Base-by-base conservation (phyloP, 495 filamentous ascomycete genomes). In the Lophiotrema nucula region DNA sequence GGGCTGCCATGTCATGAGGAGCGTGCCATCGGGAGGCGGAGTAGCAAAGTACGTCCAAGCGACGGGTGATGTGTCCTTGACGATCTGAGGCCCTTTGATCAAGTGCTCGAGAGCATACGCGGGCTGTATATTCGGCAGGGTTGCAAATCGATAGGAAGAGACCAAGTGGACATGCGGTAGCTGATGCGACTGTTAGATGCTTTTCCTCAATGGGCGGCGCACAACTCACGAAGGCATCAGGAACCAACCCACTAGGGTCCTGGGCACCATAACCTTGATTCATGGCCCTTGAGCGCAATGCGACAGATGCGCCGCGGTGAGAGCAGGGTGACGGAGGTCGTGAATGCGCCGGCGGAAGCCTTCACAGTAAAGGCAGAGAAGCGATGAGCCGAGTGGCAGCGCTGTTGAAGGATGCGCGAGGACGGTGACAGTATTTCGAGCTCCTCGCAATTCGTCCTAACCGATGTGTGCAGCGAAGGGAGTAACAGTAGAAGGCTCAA, bases 1-100 rank as follows among this genome's bases (percentile, higher is more conserved):
- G 1, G 92, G 88, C 69, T 95, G 90, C 92, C 92, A 97, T 33
- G 85, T 87, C 21, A 97, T 77, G 68, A 91, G 80, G 24, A 95
- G 79, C 16, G 83, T 84, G 10, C 90, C 90, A 74, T 95, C 88
- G 27, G 74, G 76, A 3, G 92, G 92, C 25, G 83, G 81, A 58
- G 92, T 35, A 12, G 45, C 85, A 39, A 97, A 78, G 72, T 93
- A 96, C 16, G 86, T 90, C 92, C 92, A 98, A 67, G 82, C 86
- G 80, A 97, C 90, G 4, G 90, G 80, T 31, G 88, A 82, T 45
- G 77, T 73, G 60, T 89, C 83, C 58, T 85, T 86, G 33, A 88
- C 83, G 42, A 95, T 85, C 62, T 84, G 86, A 2, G 88, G 88
- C n/a, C 90, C 91, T 67, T 83, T 76, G 54, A 87, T 72, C 52